Percentiles rank a stretch among this genome's conserved stretches.
Conservation (phyloP, 495 filamentous ascomycete genomes). For the Talaromyces proteolyticus region DNA sequence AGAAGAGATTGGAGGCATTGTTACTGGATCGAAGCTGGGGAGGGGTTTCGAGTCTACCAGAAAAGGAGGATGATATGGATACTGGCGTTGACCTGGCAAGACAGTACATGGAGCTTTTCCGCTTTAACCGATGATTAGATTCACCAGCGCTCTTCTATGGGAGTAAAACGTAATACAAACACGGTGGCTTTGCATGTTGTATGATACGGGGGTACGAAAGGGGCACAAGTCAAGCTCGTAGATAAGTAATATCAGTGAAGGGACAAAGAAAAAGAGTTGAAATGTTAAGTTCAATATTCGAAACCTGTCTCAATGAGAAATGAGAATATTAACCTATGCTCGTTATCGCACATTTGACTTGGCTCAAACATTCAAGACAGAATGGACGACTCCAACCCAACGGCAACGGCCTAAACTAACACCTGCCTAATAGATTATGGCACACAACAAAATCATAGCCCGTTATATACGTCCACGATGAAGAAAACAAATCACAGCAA, state of each 20-base stretch:
- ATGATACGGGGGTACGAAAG: no score
- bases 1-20: background rate
- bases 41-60: slow-evolving; percentile 1
- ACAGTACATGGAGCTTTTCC: slow-evolving; percentile 43
- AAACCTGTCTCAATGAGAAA: no score
- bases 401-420: background rate
- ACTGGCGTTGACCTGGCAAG: slow-evolving; percentile 39
- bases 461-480: slow-evolving; percentile 2
- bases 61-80: slow-evolving; percentile 26
- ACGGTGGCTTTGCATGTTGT: no score
- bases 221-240: no score
- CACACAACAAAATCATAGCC: background rate
- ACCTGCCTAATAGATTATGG: background rate
- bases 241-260: no score
- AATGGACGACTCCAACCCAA: background rate
- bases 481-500: background rate
- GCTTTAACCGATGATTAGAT: slow-evolving; percentile 39
- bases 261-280: no score
- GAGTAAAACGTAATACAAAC: no score
- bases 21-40: slow-evolving; percentile 4
- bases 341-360: background rate
- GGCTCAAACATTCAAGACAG: background rate
- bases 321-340: background rate
- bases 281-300: no score
- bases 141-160: no score